These are phyloP conservation scores for Trifolium fragiferum DNA, from an alignment of 306 rosid species.

Conservation along the genomic window DNA sequence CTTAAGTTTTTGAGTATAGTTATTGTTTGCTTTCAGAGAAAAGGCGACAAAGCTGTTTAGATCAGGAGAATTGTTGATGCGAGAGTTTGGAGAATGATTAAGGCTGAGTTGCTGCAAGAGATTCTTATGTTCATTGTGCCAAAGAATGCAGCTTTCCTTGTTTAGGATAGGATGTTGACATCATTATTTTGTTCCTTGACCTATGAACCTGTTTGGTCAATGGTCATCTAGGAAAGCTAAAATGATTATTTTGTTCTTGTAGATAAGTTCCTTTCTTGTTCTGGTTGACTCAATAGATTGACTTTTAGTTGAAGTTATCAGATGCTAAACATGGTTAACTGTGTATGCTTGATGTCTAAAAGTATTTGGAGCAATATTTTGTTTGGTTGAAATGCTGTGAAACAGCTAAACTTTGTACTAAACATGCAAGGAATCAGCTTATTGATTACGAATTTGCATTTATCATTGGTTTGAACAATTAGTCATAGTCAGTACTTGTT, in stretches of 20 bases:
- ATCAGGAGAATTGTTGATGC: conserved; percentile 44
- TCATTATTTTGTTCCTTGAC: conserved; percentile 37
- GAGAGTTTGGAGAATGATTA: conserved; percentile 37
- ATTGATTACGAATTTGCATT: neutral
- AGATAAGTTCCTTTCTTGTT: conserved; percentile 25
- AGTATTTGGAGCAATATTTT: conserved; percentile 16
- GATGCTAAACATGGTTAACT: conserved; percentile 19
- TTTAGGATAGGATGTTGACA: conserved; percentile 21
- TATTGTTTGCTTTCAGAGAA: conserved; percentile 49
- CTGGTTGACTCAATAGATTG: neutral
- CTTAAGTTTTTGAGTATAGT: no score
- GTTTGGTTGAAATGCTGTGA: conserved; percentile 2
- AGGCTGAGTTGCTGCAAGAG: conserved; percentile 31
- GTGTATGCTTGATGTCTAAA: neutral
- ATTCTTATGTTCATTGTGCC: neutral
- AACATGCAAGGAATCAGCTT: neutral
- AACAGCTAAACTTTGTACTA: neutral
- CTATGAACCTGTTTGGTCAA: neutral
- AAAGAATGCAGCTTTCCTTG: conserved; percentile 16
- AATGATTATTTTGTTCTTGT: conserved; percentile 4
- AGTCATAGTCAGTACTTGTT: no score
- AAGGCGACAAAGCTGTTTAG: conserved; percentile 38
- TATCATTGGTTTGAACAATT: no score
- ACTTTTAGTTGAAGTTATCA: conserved; percentile 5
- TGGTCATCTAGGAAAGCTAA: conserved; percentile 6